A percentile compares a stretch with the other conserved stretches of the same genome.
phyloP scores from a whole-genome alignment of 23 red algal species.

The Gracilaria vermiculophylla region DNA sequence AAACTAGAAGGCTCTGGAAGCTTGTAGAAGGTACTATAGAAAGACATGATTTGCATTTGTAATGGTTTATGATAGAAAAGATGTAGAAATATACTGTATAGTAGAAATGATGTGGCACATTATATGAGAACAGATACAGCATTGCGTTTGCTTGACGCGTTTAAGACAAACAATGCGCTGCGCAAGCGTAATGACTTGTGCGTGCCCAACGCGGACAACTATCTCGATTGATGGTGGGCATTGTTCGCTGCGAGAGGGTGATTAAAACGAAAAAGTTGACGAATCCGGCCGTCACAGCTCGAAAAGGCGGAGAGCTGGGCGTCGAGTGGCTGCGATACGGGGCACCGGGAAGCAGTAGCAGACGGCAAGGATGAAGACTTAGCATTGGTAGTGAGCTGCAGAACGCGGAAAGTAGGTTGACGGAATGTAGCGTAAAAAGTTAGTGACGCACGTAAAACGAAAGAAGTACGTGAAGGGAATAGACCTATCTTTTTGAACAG shows the following conservation, averaged over 20 bases:
- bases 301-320: conserved; percentile 44
- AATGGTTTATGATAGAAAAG: no score
- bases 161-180: not conserved
- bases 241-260: conserved; percentile 31
- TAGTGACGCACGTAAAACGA: conserved; percentile 42
- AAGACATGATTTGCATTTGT: no score
- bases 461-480: not conserved
- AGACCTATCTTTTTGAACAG: no score
- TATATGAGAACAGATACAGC: no score
- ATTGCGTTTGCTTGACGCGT: conserved; percentile 8
- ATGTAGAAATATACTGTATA: no score
- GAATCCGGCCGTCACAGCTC: conserved; percentile 36
- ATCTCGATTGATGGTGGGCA: not conserved
- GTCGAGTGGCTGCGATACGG: conserved; percentile 40
- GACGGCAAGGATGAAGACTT: not conserved
- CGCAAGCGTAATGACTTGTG: not conserved
- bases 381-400: not conserved
- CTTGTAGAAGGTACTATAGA: no score
- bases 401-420: not conserved
- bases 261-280: conserved; percentile 34
- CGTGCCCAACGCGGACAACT: not conserved
- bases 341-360: not conserved
- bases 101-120: no score
- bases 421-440: conserved; percentile 54
- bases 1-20: no score